These are phyloP conservation scores for Triticum monococcum DNA, from an alignment of 176 grass and related monocot species.

Conservation along the genomic window DNA sequence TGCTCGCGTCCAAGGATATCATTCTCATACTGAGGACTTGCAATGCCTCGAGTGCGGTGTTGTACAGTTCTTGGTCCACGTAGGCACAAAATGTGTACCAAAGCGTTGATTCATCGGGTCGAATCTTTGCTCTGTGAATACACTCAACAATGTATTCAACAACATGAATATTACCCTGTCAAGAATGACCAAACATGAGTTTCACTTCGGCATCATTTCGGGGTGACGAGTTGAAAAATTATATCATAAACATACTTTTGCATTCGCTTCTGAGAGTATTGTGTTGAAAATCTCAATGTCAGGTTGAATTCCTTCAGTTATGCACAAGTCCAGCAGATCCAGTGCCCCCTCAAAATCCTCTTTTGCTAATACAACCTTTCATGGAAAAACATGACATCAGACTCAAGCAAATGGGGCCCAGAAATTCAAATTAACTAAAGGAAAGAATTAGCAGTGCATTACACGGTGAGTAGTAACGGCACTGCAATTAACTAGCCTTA, in stretches of 20 bases:
- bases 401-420: neutral
- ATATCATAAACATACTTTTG: conserved; percentile 42
- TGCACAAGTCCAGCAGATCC: conserved; percentile 45
- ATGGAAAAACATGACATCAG: conserved; percentile 29
- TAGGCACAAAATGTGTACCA: conserved; percentile 64
- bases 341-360: conserved; percentile 68
- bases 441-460: conserved; percentile 11
- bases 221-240: neutral
- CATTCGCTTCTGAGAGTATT: conserved; percentile 56
- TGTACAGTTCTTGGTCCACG: conserved; percentile 49
- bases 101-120: conserved; percentile 63
- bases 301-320: conserved; percentile 52
- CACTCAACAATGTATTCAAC: conserved; percentile 65
- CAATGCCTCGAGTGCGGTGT: conserved; percentile 67
- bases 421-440: conserved; percentile 26
- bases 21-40: conserved; percentile 78
- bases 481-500: conserved; percentile 8
- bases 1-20: conserved; percentile 54
- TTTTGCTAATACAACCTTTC: conserved; percentile 70
- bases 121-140: conserved; percentile 56
- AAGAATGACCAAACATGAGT: conserved; percentile 34
- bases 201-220: conserved; percentile 14
- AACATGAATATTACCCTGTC: conserved; percentile 71
- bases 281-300: conserved; percentile 68
- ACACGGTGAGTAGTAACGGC: neutral